Base-by-base conservation (phyloP, 345 rosid species). In the Populus pruinosa region DNA sequence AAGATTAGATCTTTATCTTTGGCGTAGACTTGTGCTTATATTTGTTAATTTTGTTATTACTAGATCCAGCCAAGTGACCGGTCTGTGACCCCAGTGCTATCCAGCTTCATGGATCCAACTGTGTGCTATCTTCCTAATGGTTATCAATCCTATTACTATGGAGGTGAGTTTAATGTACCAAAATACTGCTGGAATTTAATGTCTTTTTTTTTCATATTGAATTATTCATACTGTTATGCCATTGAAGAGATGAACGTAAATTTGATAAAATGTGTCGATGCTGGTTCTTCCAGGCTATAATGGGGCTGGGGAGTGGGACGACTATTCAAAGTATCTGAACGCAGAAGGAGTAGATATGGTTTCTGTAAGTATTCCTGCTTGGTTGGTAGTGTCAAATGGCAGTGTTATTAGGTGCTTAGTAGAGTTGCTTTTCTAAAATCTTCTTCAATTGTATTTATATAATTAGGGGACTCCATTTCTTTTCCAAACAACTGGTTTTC, bases 311-410 rank as follows among this genome's bases (percentile, higher is more conserved):
- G 94, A 91, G 21, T 94, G 96, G 97, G 91, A 84, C 67, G 97
- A 94, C 21, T 94, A 87, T 71, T 17, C 88, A 20, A 87, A 90
- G 79, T 91, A 86, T 70, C 41, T 77, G 1, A 88, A 81, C 77
- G 75, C 89, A 13, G 97, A 94, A 64, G 97, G 92, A 77, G 88
- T 89, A 77, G 98, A 94, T 67, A 82, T 89, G 87, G 76, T 85
- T 47, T 72, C 92, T 14, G 98, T 94, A 84, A 83, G 90, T 85
- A 50, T 71, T 27, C 25, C 13, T 50, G 17, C 64, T 44, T 8
- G 8, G 5, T n/a, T 8, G 31, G 13, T 16, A 55, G 8, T 17
- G 2, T 49, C 16, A 8, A 5, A 18, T 20, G 25, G 25, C 25
- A n/a, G 63, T 56, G 63, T n/a, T 56, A 56, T 56, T 56, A 12